A percentile compares a stretch with the other conserved stretches of the same genome.
phyloP scores from a whole-genome alignment of 768 basidiomycete genomes.

The Lentinula detonsa region DNA sequence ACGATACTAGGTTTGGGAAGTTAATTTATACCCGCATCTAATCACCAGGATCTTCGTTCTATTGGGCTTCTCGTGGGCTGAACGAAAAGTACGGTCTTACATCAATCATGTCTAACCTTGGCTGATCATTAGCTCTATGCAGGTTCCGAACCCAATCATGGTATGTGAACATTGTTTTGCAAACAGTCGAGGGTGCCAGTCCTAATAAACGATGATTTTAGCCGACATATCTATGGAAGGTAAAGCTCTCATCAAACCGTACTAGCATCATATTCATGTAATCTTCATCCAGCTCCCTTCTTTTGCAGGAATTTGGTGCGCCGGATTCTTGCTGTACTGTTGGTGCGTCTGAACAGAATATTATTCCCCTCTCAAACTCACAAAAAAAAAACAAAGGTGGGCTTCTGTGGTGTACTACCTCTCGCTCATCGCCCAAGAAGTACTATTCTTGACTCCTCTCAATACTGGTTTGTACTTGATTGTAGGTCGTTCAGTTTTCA shows the following conservation, averaged over 20 bases:
- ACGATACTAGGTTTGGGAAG: background rate
- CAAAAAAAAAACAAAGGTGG: background rate
- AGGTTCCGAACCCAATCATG: conserved; percentile 9
- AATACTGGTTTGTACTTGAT: conserved; percentile 7
- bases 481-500: background rate
- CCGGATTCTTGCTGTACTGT: conserved; percentile 8
- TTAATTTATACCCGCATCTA: background rate
- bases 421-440: conserved; percentile 8
- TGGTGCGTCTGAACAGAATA: background rate
- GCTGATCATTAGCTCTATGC: background rate
- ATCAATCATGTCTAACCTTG: background rate
- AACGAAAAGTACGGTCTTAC: conserved; percentile 1
- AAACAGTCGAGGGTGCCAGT: background rate
- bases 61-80: conserved; percentile 6
- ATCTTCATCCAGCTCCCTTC: conserved; percentile 3
- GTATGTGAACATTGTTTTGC: background rate
- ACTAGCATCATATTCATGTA: background rate
- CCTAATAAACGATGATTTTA: background rate
- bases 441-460: conserved; percentile 5
- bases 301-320: conserved; percentile 8
- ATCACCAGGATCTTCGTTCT: conserved; percentile 1
- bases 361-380: background rate
- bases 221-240: conserved; percentile 9
- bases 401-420: conserved; percentile 9
- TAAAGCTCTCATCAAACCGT: background rate